Base-by-base conservation (phyloP, 2,329 filamentous ascomycete genomes). In the Cercospora brassicicola region DNA sequence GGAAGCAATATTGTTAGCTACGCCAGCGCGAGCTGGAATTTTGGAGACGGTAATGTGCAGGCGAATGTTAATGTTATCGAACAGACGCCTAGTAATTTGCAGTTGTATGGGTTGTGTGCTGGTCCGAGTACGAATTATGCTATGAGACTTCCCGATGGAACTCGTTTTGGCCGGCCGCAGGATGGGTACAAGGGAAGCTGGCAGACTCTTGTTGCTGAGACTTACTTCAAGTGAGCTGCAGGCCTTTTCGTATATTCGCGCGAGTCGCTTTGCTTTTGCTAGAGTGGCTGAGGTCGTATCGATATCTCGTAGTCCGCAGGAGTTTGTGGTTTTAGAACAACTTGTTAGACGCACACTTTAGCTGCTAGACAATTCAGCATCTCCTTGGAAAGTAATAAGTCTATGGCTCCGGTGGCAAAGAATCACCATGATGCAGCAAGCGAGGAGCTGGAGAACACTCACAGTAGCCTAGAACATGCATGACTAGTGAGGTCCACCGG, bases 1-100 rank as follows among this genome's bases (percentile, higher is more conserved):
- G 65, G 73, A 6, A 77, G 74, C 2, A 70, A 79, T 48, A 65
- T 81, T 1, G 77, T 77, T 64, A 68, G 78, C 11, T 81, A 80
- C 63, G 78, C 76, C 9, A 75, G 76, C 0, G 77, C 77, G 48
- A 76, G 77, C 63, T 81, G 79, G 78, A 75, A 73, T 5, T 81
- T 81, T 66, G 79, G 33, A 26, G 67, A 28, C n/a, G 53, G 45
- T 10, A 18, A 55, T 11, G 28, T 28, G 1, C 67, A 71, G 62
- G 57, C 30, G 6, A 62, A 28, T 30, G 66, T 71, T 64, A 69
- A 69, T 39, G 60, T 67, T 13, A 66, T 71, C 26, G 48, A 62
- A n/a, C 59, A 68, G 26, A 31, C 13, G 10, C 53, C 62, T 11
- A 55, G 36, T 2, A 65, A 67, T 18, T 18, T 64, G 18, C 59